Evolutionary conservation across 148 eudicot species (phyloP).

Genomic region (Polygonum aviculare): DNA sequence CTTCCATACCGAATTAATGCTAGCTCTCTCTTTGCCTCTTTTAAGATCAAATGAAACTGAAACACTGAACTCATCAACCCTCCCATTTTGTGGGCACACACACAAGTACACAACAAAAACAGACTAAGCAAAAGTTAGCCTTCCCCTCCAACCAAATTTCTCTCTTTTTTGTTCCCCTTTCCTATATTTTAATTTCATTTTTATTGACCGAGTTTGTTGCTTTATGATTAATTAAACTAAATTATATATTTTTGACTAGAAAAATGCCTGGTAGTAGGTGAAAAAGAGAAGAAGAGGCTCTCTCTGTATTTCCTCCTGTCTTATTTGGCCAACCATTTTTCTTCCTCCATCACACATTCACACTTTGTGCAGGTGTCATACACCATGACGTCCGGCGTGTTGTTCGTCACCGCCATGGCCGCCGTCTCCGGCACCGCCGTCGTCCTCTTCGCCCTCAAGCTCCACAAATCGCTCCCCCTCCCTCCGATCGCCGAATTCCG

Average conservation of each 20-base stretch:
- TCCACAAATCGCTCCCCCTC: neutral
- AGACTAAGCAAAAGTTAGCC: neutral
- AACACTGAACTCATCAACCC: too few relatives aligned
- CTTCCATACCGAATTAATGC: neutral
- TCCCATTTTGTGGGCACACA: too few relatives aligned
- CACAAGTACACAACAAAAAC: neutral
- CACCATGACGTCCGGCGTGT: constrained; percentile 1
- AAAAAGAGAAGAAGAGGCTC: neutral
- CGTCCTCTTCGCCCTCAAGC: constrained; percentile 4
- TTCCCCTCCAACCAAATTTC: neutral
- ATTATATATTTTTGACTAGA: neutral
- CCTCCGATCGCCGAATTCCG: neutral
- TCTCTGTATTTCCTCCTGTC: neutral
- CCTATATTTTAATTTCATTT: neutral
- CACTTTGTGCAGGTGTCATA: neutral
- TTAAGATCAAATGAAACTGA: too few relatives aligned
- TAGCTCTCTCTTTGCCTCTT: neutral
- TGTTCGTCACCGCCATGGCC: constrained; percentile 8
- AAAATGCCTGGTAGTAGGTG: neutral
- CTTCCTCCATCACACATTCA: neutral
- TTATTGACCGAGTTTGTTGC: neutral
- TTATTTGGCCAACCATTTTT: neutral
- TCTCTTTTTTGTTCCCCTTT: neutral
- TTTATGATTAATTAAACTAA: neutral
- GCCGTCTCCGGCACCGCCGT: constrained; percentile 12